phyloP scores from a whole-genome alignment of 2,329 filamentous ascomycete species.

The Sclerotinia nivalis region DNA sequence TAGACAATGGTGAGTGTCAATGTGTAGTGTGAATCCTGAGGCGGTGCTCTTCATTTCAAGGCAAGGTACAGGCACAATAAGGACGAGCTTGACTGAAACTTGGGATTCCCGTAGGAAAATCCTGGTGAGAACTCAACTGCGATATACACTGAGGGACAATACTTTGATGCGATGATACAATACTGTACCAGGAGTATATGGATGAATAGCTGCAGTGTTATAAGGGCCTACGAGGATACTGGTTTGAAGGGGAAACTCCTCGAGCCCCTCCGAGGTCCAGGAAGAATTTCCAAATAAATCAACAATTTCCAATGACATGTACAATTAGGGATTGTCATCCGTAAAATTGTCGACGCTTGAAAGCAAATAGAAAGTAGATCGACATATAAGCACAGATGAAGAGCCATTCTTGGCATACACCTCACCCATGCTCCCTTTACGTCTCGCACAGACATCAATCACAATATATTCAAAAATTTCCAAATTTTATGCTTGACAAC shows the following conservation, averaged over 20 bases:
- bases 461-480: not conserved
- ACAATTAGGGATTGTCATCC: not conserved
- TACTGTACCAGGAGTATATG: not conserved
- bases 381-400: not conserved
- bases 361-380: not conserved
- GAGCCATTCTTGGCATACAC: not conserved
- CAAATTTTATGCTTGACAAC: not conserved
- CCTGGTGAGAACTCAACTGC: not conserved
- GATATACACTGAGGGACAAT: not conserved
- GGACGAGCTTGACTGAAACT: constrained; percentile 15
- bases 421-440: not conserved
- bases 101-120: constrained; percentile 3
- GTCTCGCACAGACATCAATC: constrained; percentile 7
- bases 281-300: not conserved
- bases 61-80: not conserved
- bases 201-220: not conserved
- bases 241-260: not conserved
- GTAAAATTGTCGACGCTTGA: not conserved
- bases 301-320: not conserved
- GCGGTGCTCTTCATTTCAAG: not conserved
- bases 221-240: not conserved
- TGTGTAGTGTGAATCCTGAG: not conserved
- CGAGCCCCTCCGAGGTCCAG: not conserved
- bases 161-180: not conserved
- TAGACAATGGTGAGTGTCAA: not conserved